Evolutionary conservation across 1,284 basidiomycete species (phyloP).

Genomic region (Sanguinoderma infundibulare): DNA sequence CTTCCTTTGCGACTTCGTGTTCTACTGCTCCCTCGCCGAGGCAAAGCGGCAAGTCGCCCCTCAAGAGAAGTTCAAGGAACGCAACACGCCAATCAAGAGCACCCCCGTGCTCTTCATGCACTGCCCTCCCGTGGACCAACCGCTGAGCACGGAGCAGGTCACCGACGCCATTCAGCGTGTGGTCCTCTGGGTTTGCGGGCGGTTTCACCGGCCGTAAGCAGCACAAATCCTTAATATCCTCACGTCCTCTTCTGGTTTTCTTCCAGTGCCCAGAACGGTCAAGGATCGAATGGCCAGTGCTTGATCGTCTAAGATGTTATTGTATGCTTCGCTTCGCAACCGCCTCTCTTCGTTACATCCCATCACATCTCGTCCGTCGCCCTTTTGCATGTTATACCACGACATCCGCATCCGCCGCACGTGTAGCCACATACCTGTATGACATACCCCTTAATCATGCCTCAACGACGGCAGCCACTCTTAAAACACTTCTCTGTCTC

Average conservation of each 20-base stretch:
- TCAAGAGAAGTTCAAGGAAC: constrained; percentile 49
- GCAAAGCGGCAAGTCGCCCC: constrained; percentile 56
- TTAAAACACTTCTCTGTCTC: neutral
- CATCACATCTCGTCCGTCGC: neutral
- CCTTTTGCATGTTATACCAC: constrained; percentile 25
- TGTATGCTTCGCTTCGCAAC: neutral
- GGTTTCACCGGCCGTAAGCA: constrained; percentile 26
- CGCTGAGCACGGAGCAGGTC: constrained; percentile 65
- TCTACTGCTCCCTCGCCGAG: constrained; percentile 80
- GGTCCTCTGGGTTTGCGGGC: constrained; percentile 58
- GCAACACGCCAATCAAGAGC: constrained; percentile 48
- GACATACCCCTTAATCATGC: constrained; percentile 18
- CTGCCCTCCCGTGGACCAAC: constrained; percentile 67
- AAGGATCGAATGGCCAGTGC: neutral
- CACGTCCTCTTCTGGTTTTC: neutral
- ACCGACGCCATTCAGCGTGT: constrained; percentile 66
- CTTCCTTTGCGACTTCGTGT: constrained; percentile 79
- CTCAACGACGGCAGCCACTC: neutral
- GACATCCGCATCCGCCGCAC: constrained; percentile 20
- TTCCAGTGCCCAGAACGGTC: neutral
- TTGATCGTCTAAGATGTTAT: constrained; percentile 3
- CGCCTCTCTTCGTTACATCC: neutral
- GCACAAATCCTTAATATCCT: neutral
- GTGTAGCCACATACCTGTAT: constrained; percentile 18
- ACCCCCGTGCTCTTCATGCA: constrained; percentile 69